These are phyloP conservation scores for Sapria himalayana DNA, from an alignment of 345 rosid species.

Conservation along the genomic window DNA sequence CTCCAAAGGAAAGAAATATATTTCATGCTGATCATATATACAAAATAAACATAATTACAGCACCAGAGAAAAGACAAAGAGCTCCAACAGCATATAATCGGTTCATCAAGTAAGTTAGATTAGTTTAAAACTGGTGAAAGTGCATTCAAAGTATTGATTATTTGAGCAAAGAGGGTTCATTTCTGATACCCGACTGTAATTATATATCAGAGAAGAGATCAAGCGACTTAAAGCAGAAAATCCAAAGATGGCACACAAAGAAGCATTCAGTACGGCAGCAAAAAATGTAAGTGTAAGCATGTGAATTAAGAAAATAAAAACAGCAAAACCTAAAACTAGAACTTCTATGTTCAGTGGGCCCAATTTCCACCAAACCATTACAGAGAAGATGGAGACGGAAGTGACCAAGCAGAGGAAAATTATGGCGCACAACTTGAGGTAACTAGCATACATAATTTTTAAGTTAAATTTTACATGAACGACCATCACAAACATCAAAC, in stretches of 20 bases:
- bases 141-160: background rate
- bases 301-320: background rate
- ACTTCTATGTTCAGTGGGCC: constrained; percentile 55
- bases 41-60: too few relatives aligned
- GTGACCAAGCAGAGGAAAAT: constrained; percentile 16
- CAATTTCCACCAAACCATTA: constrained; percentile 47
- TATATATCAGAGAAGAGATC: constrained; percentile 80
- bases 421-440: constrained; percentile 8
- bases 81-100: constrained; percentile 90
- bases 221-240: constrained; percentile 79
- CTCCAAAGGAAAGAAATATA: too few relatives aligned
- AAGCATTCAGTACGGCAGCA: constrained; percentile 94
- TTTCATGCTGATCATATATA: too few relatives aligned
- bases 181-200: too few relatives aligned
- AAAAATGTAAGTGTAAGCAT: constrained; percentile 39
- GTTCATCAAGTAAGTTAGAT: constrained; percentile 62
- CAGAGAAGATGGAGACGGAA: constrained; percentile 26
- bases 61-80: constrained; percentile 94
- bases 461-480: too few relatives aligned
- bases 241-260: constrained; percentile 88
- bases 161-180: constrained; percentile 1
- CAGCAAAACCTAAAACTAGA: background rate
- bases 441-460: background rate
- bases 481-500: too few relatives aligned
- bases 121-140: too few relatives aligned